Percentiles rank a stretch among this genome's conserved stretches.
Evolutionary conservation across 495 filamentous ascomycete species (phyloP).

Genomic region (Daldinia concentrica): DNA sequence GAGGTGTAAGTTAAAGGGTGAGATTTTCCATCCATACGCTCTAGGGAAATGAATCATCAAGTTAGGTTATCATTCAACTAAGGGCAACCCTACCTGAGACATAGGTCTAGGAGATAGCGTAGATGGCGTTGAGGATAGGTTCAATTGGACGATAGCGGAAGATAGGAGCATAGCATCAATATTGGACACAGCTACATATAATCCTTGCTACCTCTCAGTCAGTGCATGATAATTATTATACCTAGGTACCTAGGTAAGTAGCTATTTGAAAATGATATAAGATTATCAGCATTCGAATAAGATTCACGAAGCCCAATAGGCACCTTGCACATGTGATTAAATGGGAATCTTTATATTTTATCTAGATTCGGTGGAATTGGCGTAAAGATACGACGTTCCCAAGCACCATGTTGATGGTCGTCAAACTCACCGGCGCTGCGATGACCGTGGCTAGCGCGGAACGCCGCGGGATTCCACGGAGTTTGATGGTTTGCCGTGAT

Average conservation of each 20-base stretch:
- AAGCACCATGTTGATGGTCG: background rate
- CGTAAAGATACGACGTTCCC: background rate
- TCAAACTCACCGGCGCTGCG: background rate
- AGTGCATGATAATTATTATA: background rate
- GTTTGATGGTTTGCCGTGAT: background rate
- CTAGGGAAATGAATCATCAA: background rate
- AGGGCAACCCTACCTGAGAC: background rate
- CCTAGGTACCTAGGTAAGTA: too few relatives aligned
- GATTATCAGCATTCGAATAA: background rate
- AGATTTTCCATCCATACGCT: background rate
- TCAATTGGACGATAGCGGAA: background rate
- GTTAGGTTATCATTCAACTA: background rate
- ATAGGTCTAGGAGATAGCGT: background rate
- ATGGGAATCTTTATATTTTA: background rate
- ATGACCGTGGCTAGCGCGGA: constrained; percentile 17
- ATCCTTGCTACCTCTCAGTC: background rate
- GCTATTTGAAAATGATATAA: background rate
- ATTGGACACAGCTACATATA: background rate
- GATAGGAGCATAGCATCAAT: constrained; percentile 10
- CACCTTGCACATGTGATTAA: background rate
- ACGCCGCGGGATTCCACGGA: constrained; percentile 4
- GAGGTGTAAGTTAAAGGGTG: background rate
- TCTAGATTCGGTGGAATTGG: background rate
- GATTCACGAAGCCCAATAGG: background rate
- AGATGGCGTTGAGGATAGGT: constrained; percentile 1